Evolutionary conservation across 2,329 filamentous ascomycete genomes (phyloP), one percentile per base, ranked within the genome.

Genomic region (Exserohilum turcica): DNA sequence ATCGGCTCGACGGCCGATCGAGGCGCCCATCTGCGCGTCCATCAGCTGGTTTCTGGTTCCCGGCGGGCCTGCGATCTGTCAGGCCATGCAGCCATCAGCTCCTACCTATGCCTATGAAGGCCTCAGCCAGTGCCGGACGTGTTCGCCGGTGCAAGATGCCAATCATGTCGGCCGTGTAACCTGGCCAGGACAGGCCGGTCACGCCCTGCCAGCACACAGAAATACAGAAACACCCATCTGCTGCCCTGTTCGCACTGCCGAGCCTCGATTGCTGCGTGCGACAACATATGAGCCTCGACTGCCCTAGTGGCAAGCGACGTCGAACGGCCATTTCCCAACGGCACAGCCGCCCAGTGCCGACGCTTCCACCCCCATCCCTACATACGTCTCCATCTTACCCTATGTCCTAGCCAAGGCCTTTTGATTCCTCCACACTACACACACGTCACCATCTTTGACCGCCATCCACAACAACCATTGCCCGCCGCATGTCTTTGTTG

Each of bases 51-150:
- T 35, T 21, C 40, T 40, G 51, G 35, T 37, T 31, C 28, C 29
- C 40, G 40, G 29, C 35, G 28, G 39, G 40, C 50, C 51, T 49
- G 31, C 40, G n/a, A 42, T 45, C 43, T 21, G 39, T 54, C 40
- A 21, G 29, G 19, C 16, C 12, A 18, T 32, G 18, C 31, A 27
- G 19, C 35, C 21, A 35, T 43, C 51, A 53, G 46, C 42, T 45
- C n/a, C n/a, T n/a, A n/a, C n/a, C n/a, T n/a, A n/a, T n/a, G n/a
- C n/a, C n/a, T n/a, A n/a, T n/a, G n/a, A n/a, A n/a, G n/a, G 51
- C 36, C 43, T 47, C 8, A 31, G 24, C 27, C n/a, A 27, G 29
- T 18, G 18, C 21, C 24, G 27, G 35, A 32, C 35, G 45, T 35
- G 18, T 31, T 29, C 35, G 31, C 32, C 28, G 40, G 46, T 38